Conservation (phyloP, 495 filamentous ascomycete genomes). For the Evernia prunastri region DNA sequence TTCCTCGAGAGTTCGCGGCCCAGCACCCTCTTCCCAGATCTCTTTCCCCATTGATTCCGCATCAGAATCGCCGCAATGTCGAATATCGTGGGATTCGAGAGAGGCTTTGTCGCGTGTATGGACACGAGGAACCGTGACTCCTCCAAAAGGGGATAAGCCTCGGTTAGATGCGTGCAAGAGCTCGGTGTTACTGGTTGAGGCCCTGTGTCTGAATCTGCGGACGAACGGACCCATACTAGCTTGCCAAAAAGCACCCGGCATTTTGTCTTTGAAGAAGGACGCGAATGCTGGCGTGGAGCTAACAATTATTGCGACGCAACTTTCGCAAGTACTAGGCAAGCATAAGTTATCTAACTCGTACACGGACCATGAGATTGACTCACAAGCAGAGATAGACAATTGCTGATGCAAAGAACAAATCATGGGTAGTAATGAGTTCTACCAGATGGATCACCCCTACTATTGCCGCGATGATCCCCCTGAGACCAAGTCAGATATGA, state of each 20-base stretch:
- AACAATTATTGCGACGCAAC: constrained; percentile 16
- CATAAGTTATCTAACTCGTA: neutral
- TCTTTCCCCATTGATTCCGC: neutral
- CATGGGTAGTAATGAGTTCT: neutral
- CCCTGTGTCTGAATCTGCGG: neutral
- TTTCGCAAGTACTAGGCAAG: neutral
- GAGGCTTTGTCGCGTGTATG: neutral
- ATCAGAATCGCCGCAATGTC: neutral
- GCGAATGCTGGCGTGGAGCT: constrained; percentile 19
- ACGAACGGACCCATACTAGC: neutral
- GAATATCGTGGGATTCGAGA: neutral
- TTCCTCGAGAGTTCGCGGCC: neutral
- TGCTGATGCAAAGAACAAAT: neutral
- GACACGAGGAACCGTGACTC: neutral
- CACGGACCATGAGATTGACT: neutral
- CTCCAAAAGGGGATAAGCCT: neutral
- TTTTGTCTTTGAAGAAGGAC: neutral
- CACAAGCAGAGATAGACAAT: constrained; percentile 13
- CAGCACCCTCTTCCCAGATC: neutral
- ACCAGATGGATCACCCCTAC: constrained; percentile 8
- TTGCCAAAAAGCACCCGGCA: neutral
- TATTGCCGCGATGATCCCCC: constrained; percentile 9
- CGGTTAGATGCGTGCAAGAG: neutral
- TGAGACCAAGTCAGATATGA: neutral
- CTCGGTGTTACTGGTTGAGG: neutral